Conservation (phyloP, 176 grass and related monocot species). For the Triticum turgidum region DNA sequence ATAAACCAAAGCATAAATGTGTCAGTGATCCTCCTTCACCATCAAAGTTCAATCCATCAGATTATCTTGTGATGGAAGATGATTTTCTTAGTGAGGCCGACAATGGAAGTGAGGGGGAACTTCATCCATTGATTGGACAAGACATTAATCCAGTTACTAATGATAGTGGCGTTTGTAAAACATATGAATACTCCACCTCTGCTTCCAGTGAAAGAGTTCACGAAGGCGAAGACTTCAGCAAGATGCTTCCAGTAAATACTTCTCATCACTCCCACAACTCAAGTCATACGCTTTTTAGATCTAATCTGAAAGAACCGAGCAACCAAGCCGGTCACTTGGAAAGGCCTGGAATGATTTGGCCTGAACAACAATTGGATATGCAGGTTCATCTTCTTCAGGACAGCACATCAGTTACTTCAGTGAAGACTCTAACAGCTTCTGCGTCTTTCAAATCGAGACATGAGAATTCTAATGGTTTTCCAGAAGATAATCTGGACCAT, state of each 20-base stretch:
- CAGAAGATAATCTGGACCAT: conserved; percentile 24
- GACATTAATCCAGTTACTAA: not conserved
- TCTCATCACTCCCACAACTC: conserved; percentile 32
- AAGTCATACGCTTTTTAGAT: not conserved
- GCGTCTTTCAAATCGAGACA: conserved; percentile 39
- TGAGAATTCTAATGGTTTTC: conserved; percentile 26
- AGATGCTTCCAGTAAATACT: conserved; percentile 13
- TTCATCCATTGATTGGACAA: conserved; percentile 38
- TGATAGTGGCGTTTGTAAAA: conserved; percentile 6
- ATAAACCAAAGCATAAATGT: conserved; percentile 53
- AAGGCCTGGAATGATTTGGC: conserved; percentile 55
- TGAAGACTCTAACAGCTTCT: not conserved
- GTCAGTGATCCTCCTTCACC: conserved; percentile 62
- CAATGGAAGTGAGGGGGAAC: conserved; percentile 53
- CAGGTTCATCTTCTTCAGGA: conserved; percentile 16
- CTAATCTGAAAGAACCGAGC: not conserved
- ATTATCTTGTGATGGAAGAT: conserved; percentile 46
- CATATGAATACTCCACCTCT: not conserved
- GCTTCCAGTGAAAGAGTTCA: not conserved
- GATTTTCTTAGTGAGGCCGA: conserved; percentile 46
- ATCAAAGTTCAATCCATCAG: conserved; percentile 60
- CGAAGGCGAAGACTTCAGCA: conserved; percentile 10
- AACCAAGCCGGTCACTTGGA: conserved; percentile 37
- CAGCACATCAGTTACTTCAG: conserved; percentile 1
- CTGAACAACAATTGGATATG: conserved; percentile 59